A percentile compares a stretch with the other conserved stretches of the same genome.
phyloP scores from a whole-genome alignment of 129 eudicot genomes.

The Artemisia tridentata region DNA sequence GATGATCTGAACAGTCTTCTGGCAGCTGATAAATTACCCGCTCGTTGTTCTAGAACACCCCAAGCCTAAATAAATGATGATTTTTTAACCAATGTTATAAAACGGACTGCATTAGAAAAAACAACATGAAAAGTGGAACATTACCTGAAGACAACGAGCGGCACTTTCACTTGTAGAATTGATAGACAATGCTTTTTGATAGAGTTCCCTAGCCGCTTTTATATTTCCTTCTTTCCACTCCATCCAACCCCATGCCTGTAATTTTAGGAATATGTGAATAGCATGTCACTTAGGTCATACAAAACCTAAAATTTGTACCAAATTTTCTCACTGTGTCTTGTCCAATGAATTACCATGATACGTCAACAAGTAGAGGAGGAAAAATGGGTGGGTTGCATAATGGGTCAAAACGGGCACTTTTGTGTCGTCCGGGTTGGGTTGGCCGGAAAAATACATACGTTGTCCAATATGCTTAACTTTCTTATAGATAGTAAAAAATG shows the following conservation, averaged over 20 bases:
- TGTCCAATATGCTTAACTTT: not conserved
- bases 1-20: slow-evolving; percentile 91
- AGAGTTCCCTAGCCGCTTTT: slow-evolving; percentile 72
- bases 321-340: not conserved
- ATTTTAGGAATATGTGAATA: slow-evolving; percentile 2
- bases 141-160: slow-evolving; percentile 95
- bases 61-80: slow-evolving; percentile 59
- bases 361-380: not conserved
- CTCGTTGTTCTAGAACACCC: slow-evolving; percentile 95
- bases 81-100: slow-evolving; percentile 7
- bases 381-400: not conserved
- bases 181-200: slow-evolving; percentile 68
- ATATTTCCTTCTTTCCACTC: slow-evolving; percentile 99
- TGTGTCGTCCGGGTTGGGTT: not conserved
- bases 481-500: not conserved
- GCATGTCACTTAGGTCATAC: not conserved
- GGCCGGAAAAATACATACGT: not conserved
- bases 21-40: slow-evolving; percentile 83
- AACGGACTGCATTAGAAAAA: not conserved
- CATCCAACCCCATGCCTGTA: slow-evolving; percentile 99
- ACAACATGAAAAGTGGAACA: not conserved
- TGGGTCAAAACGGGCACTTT: not conserved
- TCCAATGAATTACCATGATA: not conserved
- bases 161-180: slow-evolving; percentile 79
- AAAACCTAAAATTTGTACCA: not conserved